phyloP scores from a whole-genome alignment of 2,329 filamentous ascomycete species.

The Aspergillus sp. region DNA sequence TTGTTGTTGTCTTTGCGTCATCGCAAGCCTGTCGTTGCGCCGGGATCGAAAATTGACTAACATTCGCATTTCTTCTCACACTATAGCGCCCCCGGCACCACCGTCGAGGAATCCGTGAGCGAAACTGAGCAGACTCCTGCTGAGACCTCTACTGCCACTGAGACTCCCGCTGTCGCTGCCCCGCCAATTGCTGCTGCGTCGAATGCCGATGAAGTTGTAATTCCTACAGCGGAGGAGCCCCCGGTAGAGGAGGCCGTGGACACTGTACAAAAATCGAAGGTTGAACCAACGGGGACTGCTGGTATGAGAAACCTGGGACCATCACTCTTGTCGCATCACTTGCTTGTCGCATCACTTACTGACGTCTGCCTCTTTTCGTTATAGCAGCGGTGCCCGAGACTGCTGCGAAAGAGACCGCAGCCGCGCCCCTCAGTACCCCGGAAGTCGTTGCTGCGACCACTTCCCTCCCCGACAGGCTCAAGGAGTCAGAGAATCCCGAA shows the following conservation, averaged over 20 bases:
- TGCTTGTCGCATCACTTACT: not conserved
- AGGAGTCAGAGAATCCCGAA: constrained; percentile 19
- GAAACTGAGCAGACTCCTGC: constrained; percentile 18
- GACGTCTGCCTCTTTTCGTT: not conserved
- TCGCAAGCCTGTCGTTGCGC: not conserved
- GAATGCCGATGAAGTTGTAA: constrained; percentile 5
- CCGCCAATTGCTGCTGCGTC: constrained; percentile 12
- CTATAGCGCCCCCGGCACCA: constrained; percentile 2
- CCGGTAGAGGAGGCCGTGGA: constrained; percentile 12
- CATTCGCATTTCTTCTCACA: not conserved
- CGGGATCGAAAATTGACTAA: not conserved
- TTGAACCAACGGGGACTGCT: not conserved
- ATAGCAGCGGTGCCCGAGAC: constrained; percentile 6
- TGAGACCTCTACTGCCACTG: constrained; percentile 15
- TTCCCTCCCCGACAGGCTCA: constrained; percentile 21
- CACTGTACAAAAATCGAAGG: constrained; percentile 1
- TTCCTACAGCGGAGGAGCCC: constrained; percentile 9
- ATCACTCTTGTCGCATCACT: not conserved
- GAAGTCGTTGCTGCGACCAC: constrained; percentile 12
- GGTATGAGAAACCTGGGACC: constrained; percentile 2
- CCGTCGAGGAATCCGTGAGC: constrained; percentile 16
- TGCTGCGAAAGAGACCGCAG: constrained; percentile 3
- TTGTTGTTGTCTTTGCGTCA: constrained; percentile 7
- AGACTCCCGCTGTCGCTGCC: constrained; percentile 4
- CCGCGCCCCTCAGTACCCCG: constrained; percentile 10